Evolutionary conservation across 176 grass and related monocot genomes (phyloP), one percentile per base, ranked within the genome.

Genomic region (Eleusine indica): DNA sequence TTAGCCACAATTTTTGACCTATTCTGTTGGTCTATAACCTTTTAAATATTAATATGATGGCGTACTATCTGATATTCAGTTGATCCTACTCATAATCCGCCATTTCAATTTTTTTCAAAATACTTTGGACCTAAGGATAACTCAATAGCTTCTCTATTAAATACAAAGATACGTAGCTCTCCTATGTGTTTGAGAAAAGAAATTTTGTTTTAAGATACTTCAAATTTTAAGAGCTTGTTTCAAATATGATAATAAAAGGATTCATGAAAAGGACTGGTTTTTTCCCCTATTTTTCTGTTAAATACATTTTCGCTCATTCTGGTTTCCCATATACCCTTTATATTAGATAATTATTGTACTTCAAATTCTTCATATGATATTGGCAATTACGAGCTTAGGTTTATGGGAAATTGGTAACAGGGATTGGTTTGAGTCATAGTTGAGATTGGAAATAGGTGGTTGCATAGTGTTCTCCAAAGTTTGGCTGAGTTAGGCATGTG

Each of bases 361-460:
- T 18, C n/a, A 78, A 71, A 71, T 52, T 72, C n/a, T 22, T 77
- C 2, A 5, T 38, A 28, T 21, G 5, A 12, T 68, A 56, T 56
- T 75, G 37, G 35, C 35, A 51, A n/a, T 52, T 28, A 3, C 58
- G 19, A 83, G 38, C 32, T 62, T 47, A 6, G 29, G 68, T 78
- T 48, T 17, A 82, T 73, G 18, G 11, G 62, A 44, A 38, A 9
- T 40, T 76, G 5, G 17, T 7, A 9, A 77, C 15, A 71, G 32
- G 18, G 73, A 38, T 40, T 32, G 48, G 19, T 41, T 80, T 79
- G 66, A 77, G 49, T 78, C 9, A 68, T 83, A 72, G 29, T 73
- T 32, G 40, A 19, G 37, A 75, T 22, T 21, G 21, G 39, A 46
- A 63, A 63, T 28, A 30, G 7, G 7, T 21, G 72, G 39, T 5